Conservation (phyloP, 371 early-diverging fungal genomes). For the Nematocida parisii region DNA sequence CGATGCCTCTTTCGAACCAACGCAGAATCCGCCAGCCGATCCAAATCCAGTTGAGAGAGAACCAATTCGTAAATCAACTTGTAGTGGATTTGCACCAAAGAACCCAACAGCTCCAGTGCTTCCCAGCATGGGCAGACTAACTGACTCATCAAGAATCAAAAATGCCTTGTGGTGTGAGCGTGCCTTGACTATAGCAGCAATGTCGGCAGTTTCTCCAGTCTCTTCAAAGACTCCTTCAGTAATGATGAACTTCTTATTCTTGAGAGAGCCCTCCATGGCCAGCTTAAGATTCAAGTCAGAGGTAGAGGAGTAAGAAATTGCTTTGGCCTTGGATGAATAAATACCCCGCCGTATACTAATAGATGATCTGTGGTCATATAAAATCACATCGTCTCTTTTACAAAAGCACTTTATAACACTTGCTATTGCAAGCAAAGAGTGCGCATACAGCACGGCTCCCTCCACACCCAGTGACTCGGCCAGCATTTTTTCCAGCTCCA, state of each 20-base stretch:
- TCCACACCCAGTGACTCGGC: slow-evolving; percentile 82
- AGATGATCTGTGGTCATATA: slow-evolving; percentile 71
- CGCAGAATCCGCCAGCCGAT: slow-evolving; percentile 89
- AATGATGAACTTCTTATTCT: slow-evolving; percentile 82
- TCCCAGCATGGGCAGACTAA: slow-evolving; percentile 86
- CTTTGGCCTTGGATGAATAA: slow-evolving; percentile 57
- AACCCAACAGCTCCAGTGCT: slow-evolving; percentile 78
- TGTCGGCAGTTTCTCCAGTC: slow-evolving; percentile 81
- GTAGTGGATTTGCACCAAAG: slow-evolving; percentile 75
- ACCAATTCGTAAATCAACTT: slow-evolving; percentile 87
- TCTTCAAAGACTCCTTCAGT: slow-evolving; percentile 90
- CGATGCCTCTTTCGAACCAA: slow-evolving; percentile 78
- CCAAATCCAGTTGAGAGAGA: slow-evolving; percentile 80
- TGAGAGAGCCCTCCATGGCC: slow-evolving; percentile 42
- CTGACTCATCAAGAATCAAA: slow-evolving; percentile 87
- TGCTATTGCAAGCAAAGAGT: slow-evolving; percentile 85
- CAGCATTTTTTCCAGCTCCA: slow-evolving; percentile 84
- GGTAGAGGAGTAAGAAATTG: slow-evolving; percentile 60
- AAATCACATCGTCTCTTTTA: slow-evolving; percentile 88
- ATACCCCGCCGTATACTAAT: slow-evolving; percentile 68
- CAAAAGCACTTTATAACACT: slow-evolving; percentile 93
- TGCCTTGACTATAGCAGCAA: slow-evolving; percentile 78
- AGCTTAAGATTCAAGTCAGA: slow-evolving; percentile 62
- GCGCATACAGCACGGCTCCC: slow-evolving; percentile 89
- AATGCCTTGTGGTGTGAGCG: slow-evolving; percentile 92